Base-by-base conservation (phyloP, 2,329 filamentous ascomycete genomes). In the Clarireedia sp. region DNA sequence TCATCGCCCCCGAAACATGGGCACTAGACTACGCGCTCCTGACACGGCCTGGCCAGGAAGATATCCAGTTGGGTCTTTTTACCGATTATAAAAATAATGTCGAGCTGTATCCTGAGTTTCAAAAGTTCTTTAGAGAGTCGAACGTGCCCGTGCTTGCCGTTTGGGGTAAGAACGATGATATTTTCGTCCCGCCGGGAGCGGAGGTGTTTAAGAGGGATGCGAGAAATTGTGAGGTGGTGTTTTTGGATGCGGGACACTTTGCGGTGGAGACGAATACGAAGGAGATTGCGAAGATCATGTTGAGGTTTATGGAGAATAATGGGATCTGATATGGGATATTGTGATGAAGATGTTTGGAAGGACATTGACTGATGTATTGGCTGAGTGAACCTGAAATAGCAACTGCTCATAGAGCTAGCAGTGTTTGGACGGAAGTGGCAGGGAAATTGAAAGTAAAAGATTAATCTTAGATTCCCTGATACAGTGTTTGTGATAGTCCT, bases 201-300 rank as follows among this genome's bases (percentile, higher is more conserved):
- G 74, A 81, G 67, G 79, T 78, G 0, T 83, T 63, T 60, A 73
- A 73, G 62, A 68, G 63, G 21, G 79, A 84, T 68, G 66, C 78
- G 14, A 67, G 71, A 8, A 67, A 73, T 23, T 71, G 76, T 4
- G 74, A 79, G 63, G 63, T 82, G 40, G 69, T 73, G 58, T 69
- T 78, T 48, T 62, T 83, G 43, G 78, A 83, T 64, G 75, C 74
- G 1, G 79, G 78, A 0, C 80, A 83, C 68, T 83, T 83, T 71
- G 76, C 78, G 1, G 23, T 62, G 10, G 64, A 66, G 57, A 63
- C 49, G 19, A 55, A 62, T 29, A 54, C 46, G 4, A 47, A 56
- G 9, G 59, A 60, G 51, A 59, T 66, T 61, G 59, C 62, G 6
- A 56, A 54, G 21, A 47, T 59, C 36, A 63, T 66, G n/a, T 44